A percentile compares a stretch with the other conserved stretches of the same genome.
Evolutionary conservation across 192 early-diverging fungal genomes (phyloP).

Genomic region (Phycomyces nitens): DNA sequence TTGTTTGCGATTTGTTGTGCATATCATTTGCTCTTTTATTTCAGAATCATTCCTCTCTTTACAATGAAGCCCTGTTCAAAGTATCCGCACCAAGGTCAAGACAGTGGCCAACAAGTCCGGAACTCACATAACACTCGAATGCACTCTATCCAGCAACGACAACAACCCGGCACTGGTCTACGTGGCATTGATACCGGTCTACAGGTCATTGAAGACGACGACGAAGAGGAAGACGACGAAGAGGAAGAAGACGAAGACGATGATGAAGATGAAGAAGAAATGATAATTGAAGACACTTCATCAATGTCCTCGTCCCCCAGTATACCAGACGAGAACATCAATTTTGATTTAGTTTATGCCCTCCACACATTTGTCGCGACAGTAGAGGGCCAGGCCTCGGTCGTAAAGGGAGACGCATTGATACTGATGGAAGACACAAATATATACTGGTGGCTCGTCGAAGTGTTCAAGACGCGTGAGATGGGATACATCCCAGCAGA

Average conservation of each 20-base stretch:
- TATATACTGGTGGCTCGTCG: conserved; percentile 74
- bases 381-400: conserved; percentile 75
- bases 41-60: background rate
- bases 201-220: background rate
- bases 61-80: background rate
- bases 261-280: conserved; percentile 33
- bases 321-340: conserved; percentile 58
- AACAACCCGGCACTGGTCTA: background rate
- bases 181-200: conserved; percentile 7
- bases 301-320: conserved; percentile 40
- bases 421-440: conserved; percentile 77
- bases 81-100: conserved; percentile 1
- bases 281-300: conserved; percentile 33
- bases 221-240: conserved; percentile 23
- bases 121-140: background rate
- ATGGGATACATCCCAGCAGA: conserved; percentile 86
- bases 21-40: no score
- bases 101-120: conserved; percentile 6
- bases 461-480: conserved; percentile 56
- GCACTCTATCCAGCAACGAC: background rate
- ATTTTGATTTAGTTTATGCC: conserved; percentile 73
- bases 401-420: conserved; percentile 65
- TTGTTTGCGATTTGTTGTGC: no score
- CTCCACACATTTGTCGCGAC: conserved; percentile 78
- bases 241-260: conserved; percentile 34